phyloP scores from a whole-genome alignment of 78 protist genomes.

The Anaeramoeba ignava region DNA sequence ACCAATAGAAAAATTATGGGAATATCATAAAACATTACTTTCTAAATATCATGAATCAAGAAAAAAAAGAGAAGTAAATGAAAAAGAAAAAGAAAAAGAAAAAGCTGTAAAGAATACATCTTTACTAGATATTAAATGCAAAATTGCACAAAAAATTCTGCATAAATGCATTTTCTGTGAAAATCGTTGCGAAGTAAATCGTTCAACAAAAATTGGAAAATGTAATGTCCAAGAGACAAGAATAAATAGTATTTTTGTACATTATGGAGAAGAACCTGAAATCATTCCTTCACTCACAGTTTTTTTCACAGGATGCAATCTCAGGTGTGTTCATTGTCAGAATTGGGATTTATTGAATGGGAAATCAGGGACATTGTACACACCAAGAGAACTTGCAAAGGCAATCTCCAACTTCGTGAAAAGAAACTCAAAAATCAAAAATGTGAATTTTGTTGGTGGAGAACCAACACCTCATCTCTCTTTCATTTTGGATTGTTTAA shows the following conservation, averaged over 20 bases:
- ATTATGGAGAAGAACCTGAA: constrained; percentile 8
- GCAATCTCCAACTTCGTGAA: background rate
- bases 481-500: background rate
- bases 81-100: background rate
- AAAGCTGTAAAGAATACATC: background rate
- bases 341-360: background rate
- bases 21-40: background rate
- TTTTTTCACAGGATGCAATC: constrained; percentile 5
- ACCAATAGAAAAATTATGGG: background rate
- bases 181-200: background rate
- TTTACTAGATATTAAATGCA: background rate
- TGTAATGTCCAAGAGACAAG: background rate
- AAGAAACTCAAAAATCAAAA: background rate
- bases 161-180: background rate
- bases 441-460: constrained; percentile 8
- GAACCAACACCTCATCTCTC: constrained; percentile 6
- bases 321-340: constrained; percentile 3
- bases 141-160: background rate
- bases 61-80: background rate
- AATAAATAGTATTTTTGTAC: background rate
- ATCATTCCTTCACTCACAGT: background rate
- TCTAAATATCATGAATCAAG: background rate
- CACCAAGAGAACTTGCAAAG: background rate
- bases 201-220: background rate
- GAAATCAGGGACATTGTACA: background rate